Evolutionary conservation across 768 basidiomycete genomes (phyloP).

Genomic region (Amanita muscaria): DNA sequence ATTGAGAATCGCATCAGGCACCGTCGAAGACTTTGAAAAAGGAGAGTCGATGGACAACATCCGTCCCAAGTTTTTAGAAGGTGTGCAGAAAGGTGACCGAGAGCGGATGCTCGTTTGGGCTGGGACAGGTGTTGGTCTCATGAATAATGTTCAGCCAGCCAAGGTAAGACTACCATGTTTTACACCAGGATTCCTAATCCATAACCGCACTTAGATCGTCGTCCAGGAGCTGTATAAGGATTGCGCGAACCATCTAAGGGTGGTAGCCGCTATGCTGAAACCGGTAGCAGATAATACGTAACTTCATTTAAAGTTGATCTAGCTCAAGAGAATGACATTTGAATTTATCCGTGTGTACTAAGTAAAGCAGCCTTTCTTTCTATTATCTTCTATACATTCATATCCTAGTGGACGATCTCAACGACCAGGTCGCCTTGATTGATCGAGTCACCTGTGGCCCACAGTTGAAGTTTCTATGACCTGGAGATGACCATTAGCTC

Average conservation of each 20-base stretch:
- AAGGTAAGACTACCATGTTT: constrained; percentile 24
- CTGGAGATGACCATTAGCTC: constrained; percentile 10
- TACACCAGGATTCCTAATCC: background rate
- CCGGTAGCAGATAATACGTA: constrained; percentile 7
- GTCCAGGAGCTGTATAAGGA: constrained; percentile 44
- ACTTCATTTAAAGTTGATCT: too few species aligned
- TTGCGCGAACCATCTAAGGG: constrained; percentile 27
- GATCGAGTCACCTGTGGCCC: constrained; percentile 79
- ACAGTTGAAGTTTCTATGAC: constrained; percentile 2
- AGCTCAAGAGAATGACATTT: too few species aligned
- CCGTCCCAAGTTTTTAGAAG: constrained; percentile 37
- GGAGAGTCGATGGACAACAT: constrained; percentile 37
- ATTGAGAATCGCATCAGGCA: constrained; percentile 27
- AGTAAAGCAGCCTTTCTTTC: too few species aligned
- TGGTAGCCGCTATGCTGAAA: background rate
- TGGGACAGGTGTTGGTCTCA: constrained; percentile 53
- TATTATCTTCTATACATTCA: too few species aligned
- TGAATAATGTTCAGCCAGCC: constrained; percentile 34
- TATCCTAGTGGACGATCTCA: constrained; percentile 67
- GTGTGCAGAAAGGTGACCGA: constrained; percentile 33
- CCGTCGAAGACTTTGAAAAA: constrained; percentile 46
- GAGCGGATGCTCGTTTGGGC: constrained; percentile 58
- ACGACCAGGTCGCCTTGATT: constrained; percentile 88
- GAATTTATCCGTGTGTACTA: too few species aligned
- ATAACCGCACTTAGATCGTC: constrained; percentile 35